These are phyloP conservation scores for Globisporangium solare DNA, from an alignment of 352 stramenopile species.

Conservation along the genomic window DNA sequence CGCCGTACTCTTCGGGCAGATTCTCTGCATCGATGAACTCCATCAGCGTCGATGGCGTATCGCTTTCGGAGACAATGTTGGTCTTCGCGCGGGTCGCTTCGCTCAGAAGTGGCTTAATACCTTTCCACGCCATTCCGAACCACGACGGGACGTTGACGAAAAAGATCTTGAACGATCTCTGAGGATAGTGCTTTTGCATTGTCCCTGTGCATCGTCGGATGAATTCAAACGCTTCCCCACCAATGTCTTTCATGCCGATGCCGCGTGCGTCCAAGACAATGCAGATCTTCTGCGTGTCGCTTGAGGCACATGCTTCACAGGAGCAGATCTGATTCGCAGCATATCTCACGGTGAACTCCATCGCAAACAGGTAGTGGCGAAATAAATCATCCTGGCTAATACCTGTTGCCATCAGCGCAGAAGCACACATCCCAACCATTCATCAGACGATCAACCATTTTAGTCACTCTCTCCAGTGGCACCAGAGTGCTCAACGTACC, in stretches of 20 bases:
- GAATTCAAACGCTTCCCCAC: conserved; percentile 78
- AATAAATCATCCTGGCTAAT: conserved; percentile 69
- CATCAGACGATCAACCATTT: background rate
- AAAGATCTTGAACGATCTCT: conserved; percentile 90
- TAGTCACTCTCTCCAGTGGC: background rate
- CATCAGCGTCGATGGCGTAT: conserved; percentile 45
- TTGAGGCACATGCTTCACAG: conserved; percentile 51
- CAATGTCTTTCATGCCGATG: conserved; percentile 75
- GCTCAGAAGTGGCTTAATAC: conserved; percentile 84
- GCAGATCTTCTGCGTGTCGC: conserved; percentile 70
- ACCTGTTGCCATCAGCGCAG: conserved; percentile 12
- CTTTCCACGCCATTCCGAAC: conserved; percentile 91
- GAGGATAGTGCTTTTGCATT: conserved; percentile 86
- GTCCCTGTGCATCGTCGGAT: conserved; percentile 73
- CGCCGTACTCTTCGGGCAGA: conserved; percentile 69
- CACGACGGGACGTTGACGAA: conserved; percentile 89
- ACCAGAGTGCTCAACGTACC: conserved; percentile 13
- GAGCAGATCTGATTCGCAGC: conserved; percentile 48
- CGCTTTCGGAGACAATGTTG: conserved; percentile 72
- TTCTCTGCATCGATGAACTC: conserved; percentile 62
- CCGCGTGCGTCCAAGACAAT: conserved; percentile 69
- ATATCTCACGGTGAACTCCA: conserved; percentile 83
- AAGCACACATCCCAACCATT: background rate
- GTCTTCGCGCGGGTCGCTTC: conserved; percentile 87
- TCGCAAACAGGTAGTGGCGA: conserved; percentile 79